A percentile compares a stretch with the other conserved stretches of the same genome.
phyloP scores from a whole-genome alignment of 495 filamentous ascomycete species.

The Penicillium egyptiacum region DNA sequence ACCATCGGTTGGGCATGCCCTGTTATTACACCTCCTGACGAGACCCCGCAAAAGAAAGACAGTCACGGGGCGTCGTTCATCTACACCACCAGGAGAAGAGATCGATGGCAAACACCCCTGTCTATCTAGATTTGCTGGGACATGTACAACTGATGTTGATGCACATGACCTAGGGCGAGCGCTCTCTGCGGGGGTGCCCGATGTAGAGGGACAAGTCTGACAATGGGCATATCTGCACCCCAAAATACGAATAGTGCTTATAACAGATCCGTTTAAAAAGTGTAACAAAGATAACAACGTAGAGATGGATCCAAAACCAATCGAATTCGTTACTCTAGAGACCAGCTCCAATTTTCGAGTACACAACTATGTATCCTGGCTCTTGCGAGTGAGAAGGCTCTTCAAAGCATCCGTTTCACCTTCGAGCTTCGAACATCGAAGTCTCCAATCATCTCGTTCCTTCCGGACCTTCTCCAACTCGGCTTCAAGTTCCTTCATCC shows the following conservation, averaged over 20 bases:
- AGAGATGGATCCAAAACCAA: background rate
- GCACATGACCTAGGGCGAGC: background rate
- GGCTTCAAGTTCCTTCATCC: constrained; percentile 61
- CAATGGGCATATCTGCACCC: background rate
- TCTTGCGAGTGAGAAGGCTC: constrained; percentile 31
- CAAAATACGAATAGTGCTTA: background rate
- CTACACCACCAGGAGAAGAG: background rate
- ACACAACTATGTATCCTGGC: constrained; percentile 17
- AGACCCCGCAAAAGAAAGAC: background rate
- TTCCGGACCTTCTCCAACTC: constrained; percentile 58
- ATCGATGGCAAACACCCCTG: background rate
- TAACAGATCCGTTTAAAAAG: background rate
- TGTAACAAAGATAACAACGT: background rate
- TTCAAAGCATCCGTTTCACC: constrained; percentile 54
- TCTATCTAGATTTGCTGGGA: background rate
- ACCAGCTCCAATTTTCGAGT: constrained; percentile 16
- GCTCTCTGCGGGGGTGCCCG: background rate
- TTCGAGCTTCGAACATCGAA: constrained; percentile 62
- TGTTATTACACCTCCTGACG: background rate
- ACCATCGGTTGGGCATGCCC: background rate
- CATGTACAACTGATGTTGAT: background rate
- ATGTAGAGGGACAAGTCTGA: background rate
- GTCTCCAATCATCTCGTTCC: constrained; percentile 65
- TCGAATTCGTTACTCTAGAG: constrained; percentile 13
- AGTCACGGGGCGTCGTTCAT: background rate